Base-by-base conservation (phyloP, 1,284 basidiomycete genomes). In the Gomphus sp. region DNA sequence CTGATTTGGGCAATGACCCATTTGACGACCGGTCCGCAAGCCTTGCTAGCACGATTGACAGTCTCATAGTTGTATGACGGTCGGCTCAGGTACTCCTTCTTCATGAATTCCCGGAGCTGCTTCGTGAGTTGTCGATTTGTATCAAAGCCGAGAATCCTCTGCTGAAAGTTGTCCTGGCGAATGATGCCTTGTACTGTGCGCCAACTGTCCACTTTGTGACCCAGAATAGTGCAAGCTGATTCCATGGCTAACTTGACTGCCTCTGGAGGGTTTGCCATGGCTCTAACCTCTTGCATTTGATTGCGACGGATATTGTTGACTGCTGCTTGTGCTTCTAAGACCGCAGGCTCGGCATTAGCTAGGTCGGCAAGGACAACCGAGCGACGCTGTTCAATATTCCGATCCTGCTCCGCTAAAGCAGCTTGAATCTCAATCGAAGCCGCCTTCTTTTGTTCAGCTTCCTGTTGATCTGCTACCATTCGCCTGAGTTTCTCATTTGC, bases 211-310 rank as follows among this genome's bases (percentile, higher is more conserved):
- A 97, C 91, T 73, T 94, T 93, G 75, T 98, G 91, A 10, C 97
- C 97, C n/a, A 99, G 84, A 37, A 98, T 81, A 14, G 93, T 96
- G 72, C 97, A 99, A 39, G 98, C 96, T 1, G 94, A 98, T 70
- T 99, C 97, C 96, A 99, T 99, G 14, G 97, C 92, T 54, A 96
- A 75, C 73, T 99, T 99, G 69, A 99, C 96, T 9, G 93, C 90
- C 68, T 98, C 94, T 0, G 97, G 97, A 52, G 97, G 97, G 68
- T 99, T 99, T 50, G 93, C 92, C 95, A 99, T 98, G 11, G 93
- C 86, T 67, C 98, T 85, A 34, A 99, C 96, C 82, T 99, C 97
- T 66, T 96, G 92, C 53, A 99, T 76, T 66, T 99, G 96, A 71
- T 96, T 93, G 68, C 88, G 88, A 74, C 94, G 98, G 80, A 99